Conservation (phyloP, 2,329 filamentous ascomycete genomes). For the Passalora sequoiae region DNA sequence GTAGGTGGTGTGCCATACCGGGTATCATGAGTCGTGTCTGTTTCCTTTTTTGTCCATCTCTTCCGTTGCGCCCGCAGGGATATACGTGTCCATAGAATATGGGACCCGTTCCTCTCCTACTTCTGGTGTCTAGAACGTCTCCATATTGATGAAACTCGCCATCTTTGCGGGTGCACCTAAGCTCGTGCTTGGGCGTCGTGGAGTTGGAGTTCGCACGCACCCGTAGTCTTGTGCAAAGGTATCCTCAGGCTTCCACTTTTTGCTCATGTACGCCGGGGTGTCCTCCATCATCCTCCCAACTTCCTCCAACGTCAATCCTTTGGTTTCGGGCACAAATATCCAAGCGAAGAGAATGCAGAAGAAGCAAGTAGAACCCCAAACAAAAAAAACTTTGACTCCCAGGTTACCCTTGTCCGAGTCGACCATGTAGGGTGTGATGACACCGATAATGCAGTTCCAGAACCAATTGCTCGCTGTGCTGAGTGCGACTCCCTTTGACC, state of each 20-base stretch:
- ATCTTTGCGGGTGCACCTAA: slow-evolving; percentile 5
- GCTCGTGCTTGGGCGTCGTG: background rate
- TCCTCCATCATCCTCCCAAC: slow-evolving; percentile 40
- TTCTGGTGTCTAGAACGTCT: background rate
- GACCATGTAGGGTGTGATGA: slow-evolving; percentile 71
- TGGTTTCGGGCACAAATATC: slow-evolving; percentile 38
- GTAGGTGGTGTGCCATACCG: too few species aligned
- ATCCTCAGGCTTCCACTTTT: slow-evolving; percentile 30
- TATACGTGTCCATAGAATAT: too few species aligned
- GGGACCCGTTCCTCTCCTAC: too few species aligned
- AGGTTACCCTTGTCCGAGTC: slow-evolving; percentile 53
- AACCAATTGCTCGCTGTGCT: slow-evolving; percentile 72
- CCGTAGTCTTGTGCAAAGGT: slow-evolving; percentile 28
- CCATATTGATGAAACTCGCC: slow-evolving; percentile 21
- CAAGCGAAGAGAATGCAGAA: slow-evolving; percentile 35
- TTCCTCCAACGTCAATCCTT: slow-evolving; percentile 38
- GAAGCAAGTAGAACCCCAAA: slow-evolving; percentile 39
- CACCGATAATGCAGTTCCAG: slow-evolving; percentile 49
- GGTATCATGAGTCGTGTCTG: background rate
- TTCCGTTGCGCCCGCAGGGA: slow-evolving; percentile 1
- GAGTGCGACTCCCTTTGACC: slow-evolving; percentile 61
- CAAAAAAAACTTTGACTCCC: slow-evolving; percentile 44
- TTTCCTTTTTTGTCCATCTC: background rate
- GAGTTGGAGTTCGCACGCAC: slow-evolving; percentile 6
- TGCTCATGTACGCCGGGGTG: slow-evolving; percentile 39